These are phyloP conservation scores for Backusella mclennaniae DNA, from an alignment of 192 early-diverging fungal species.

Conservation along the genomic window DNA sequence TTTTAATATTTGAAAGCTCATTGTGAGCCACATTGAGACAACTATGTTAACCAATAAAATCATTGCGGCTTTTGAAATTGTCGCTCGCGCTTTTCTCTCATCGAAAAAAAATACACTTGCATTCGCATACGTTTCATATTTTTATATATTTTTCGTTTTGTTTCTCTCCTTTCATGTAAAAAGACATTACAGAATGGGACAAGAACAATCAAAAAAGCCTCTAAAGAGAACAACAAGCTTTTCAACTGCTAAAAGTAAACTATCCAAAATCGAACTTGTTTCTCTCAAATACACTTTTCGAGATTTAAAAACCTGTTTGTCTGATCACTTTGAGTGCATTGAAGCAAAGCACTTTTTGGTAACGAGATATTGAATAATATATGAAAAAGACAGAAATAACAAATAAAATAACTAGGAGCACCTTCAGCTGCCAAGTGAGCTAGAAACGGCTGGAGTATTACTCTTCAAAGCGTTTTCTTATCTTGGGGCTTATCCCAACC, in stretches of 20 bases:
- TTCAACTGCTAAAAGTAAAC: background rate
- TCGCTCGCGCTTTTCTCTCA: background rate
- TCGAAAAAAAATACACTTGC: no score
- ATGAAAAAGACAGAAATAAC: background rate
- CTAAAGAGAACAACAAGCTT: background rate
- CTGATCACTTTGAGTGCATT: conserved; percentile 28
- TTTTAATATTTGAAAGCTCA: background rate
- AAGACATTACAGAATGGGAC: conserved; percentile 4
- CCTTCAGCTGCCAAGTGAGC: conserved; percentile 16
- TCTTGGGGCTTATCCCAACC: conserved; percentile 31
- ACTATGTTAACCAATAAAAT: background rate
- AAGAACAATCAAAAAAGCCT: conserved; percentile 12
- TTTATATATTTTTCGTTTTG: background rate
- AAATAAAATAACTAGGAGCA: conserved; percentile 15
- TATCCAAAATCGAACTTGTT: conserved; percentile 9
- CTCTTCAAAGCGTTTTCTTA: conserved; percentile 39
- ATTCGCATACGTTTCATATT: background rate
- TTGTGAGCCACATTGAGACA: no score
- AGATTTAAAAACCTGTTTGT: conserved; percentile 17
- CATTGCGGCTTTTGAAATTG: background rate
- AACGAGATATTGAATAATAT: background rate
- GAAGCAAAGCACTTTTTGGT: conserved; percentile 32
- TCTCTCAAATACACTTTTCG: conserved; percentile 19
- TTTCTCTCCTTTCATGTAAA: background rate
- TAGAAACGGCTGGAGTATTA: conserved; percentile 31